A percentile compares a stretch with the other conserved stretches of the same genome.
Conservation (phyloP, 2,329 filamentous ascomycete species). For the Alternaria triticina region DNA sequence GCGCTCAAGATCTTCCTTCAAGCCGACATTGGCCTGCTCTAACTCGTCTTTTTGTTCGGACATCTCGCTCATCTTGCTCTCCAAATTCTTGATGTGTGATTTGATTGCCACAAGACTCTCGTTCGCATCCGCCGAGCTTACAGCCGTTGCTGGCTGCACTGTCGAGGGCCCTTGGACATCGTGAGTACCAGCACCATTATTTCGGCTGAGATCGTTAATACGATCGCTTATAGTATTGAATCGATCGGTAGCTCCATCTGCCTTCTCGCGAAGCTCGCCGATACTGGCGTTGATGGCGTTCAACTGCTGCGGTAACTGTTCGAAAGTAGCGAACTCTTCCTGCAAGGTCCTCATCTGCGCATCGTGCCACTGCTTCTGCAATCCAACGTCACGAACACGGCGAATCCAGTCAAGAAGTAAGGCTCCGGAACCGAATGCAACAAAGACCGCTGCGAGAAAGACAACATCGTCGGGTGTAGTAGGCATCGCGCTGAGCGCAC, state of each 20-base stretch:
- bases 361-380: not conserved
- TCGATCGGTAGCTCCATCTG: not conserved
- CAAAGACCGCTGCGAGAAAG: not conserved
- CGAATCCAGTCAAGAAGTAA: not conserved
- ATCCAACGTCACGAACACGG: not conserved
- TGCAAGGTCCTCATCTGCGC: not conserved
- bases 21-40: not conserved
- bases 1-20: not conserved
- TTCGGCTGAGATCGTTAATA: not conserved
- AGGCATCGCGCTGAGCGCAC: not conserved
- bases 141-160: not conserved
- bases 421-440: not conserved
- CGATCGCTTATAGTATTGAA: not conserved
- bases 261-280: not conserved
- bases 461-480: not conserved
- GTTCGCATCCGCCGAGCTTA: not conserved
- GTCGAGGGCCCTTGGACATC: not conserved
- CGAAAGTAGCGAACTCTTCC: not conserved
- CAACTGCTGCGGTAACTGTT: not conserved
- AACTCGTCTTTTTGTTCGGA: not conserved
- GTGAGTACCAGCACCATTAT: not conserved
- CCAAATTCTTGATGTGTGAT: not conserved
- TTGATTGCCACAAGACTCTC: not conserved
- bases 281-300: not conserved
- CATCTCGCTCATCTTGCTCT: not conserved